These are phyloP conservation scores for Lactarius sp. DNA, from an alignment of 768 basidiomycete species.

Conservation along the genomic window DNA sequence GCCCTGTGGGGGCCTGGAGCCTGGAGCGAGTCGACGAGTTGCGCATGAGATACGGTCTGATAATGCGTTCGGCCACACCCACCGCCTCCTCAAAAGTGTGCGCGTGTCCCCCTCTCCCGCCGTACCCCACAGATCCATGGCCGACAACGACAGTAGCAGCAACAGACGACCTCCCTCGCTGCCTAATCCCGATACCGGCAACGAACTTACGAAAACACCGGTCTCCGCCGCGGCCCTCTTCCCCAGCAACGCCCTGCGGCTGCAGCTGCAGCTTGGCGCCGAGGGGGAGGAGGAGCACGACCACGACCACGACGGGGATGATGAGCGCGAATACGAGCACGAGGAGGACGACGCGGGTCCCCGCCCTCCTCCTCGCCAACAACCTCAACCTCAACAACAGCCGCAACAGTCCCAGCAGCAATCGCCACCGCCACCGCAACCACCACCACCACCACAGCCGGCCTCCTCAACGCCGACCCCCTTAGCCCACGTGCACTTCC, in stretches of 20 bases:
- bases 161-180: neutral
- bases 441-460: neutral
- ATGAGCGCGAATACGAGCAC: slow-evolving; percentile 9
- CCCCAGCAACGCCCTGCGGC: neutral
- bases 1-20: neutral
- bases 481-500: slow-evolving; percentile 52
- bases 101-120: neutral
- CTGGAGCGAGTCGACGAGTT: neutral
- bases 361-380: neutral
- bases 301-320: slow-evolving; percentile 19
- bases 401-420: neutral
- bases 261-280: neutral
- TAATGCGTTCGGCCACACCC: neutral
- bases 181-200: neutral
- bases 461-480: slow-evolving; percentile 8
- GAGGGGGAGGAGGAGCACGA: slow-evolving; percentile 6
- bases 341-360: neutral
- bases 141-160: neutral
- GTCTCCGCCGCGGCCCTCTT: neutral
- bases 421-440: neutral
- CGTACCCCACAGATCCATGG: slow-evolving; percentile 3
- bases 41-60: too few species aligned
- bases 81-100: neutral
- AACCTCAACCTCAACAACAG: neutral
- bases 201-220: neutral